phyloP scores from a whole-genome alignment of 805 yeast species.

The Peterozyma xylosa region DNA sequence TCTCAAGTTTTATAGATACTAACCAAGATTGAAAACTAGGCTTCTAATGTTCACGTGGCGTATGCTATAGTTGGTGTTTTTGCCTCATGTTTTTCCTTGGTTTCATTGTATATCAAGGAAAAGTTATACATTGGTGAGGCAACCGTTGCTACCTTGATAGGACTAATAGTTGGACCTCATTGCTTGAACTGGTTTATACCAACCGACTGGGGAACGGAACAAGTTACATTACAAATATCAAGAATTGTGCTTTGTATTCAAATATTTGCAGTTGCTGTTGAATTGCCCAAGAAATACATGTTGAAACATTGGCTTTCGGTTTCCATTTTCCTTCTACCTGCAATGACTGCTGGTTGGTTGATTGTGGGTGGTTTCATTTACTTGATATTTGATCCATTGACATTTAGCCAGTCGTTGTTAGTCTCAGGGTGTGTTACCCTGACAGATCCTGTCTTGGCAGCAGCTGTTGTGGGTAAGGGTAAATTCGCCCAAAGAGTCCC shows the following conservation, averaged over 20 bases:
- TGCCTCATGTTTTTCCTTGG: slow-evolving; percentile 47
- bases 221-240: slow-evolving; percentile 50
- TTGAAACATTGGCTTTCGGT: slow-evolving; percentile 52
- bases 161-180: slow-evolving; percentile 54
- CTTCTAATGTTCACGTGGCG: slow-evolving; percentile 26
- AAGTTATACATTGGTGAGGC: slow-evolving; percentile 59
- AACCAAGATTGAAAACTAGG: slow-evolving; percentile 6
- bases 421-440: slow-evolving; percentile 71
- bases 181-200: slow-evolving; percentile 54
- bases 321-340: slow-evolving; percentile 52
- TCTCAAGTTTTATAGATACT: neutral
- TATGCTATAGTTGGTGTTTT: slow-evolving; percentile 60
- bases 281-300: slow-evolving; percentile 62
- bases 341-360: slow-evolving; percentile 68
- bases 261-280: slow-evolving; percentile 67
- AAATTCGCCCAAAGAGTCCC: slow-evolving; percentile 63
- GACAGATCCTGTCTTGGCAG: slow-evolving; percentile 70
- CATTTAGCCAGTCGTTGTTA: slow-evolving; percentile 47
- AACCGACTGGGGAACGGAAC: slow-evolving; percentile 46
- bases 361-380: slow-evolving; percentile 57
- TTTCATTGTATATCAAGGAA: slow-evolving; percentile 54
- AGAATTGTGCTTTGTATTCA: slow-evolving; percentile 64
- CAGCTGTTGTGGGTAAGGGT: slow-evolving; percentile 69
- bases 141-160: slow-evolving; percentile 56
- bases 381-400: slow-evolving; percentile 49